Conservation (phyloP, 768 basidiomycete genomes). For the Rhodotorula diobovata region DNA sequence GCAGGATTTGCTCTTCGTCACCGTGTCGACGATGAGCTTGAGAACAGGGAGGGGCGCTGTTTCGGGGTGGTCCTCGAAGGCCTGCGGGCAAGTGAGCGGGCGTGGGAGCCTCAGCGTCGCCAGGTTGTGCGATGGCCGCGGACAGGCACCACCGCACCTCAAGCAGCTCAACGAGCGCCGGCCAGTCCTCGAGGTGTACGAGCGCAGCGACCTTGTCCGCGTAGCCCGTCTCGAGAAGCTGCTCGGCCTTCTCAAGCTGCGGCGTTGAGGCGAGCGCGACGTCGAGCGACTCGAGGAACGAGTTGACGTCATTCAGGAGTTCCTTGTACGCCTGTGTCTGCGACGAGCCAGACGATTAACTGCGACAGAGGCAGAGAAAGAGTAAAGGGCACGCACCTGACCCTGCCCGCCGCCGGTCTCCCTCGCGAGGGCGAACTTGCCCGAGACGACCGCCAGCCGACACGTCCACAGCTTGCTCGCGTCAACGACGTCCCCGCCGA, state of each 20-base stretch:
- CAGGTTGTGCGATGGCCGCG: fast-evolving
- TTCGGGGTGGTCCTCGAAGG: background rate
- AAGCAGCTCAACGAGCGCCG: background rate
- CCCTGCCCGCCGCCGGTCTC: background rate
- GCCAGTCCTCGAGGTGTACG: background rate
- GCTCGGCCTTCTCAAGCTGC: background rate
- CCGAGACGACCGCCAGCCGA: background rate
- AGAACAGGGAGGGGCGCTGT: background rate
- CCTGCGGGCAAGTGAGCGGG: background rate
- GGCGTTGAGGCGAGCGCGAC: background rate
- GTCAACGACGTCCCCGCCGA: background rate
- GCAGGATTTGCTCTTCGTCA: background rate
- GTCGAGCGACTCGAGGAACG: background rate
- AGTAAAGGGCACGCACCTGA: background rate
- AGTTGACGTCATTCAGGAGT: background rate
- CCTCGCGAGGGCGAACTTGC: background rate
- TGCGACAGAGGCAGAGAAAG: background rate
- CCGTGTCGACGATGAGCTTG: conserved; percentile 11
- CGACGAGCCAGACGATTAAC: no score
- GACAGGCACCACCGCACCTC: conserved; percentile 8
- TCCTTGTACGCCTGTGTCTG: background rate
- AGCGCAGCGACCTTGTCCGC: conserved; percentile 1
- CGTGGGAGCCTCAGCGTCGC: no score
- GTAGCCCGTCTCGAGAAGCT: background rate
- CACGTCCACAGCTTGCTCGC: background rate